phyloP scores from a whole-genome alignment of 129 eudicot genomes.

The Dittrichia graveolens region DNA sequence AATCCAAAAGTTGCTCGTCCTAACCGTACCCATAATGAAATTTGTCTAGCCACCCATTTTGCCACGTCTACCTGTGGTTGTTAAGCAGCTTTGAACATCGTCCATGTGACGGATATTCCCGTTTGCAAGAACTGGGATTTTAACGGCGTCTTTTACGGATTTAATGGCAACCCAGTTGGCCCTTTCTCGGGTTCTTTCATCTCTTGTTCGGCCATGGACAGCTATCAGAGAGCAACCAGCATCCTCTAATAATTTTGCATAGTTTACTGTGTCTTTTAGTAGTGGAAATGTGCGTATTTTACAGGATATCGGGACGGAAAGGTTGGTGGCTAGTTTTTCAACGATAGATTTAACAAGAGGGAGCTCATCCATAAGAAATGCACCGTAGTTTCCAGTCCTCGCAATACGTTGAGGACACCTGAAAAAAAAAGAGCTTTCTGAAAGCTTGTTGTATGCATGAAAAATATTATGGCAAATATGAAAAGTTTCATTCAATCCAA shows the following conservation, averaged over 20 bases:
- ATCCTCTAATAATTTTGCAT: constrained; percentile 83
- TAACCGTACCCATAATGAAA: neutral
- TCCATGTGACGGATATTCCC: constrained; percentile 89
- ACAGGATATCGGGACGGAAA: constrained; percentile 84
- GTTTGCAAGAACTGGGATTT: constrained; percentile 90
- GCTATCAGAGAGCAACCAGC: constrained; percentile 92
- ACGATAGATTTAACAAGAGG: constrained; percentile 84
- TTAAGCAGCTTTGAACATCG: constrained; percentile 65
- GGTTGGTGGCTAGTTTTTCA: constrained; percentile 71
- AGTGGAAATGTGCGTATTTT: constrained; percentile 85
- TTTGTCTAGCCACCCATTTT: neutral
- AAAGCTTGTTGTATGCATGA: too few relatives aligned
- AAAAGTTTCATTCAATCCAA: neutral
- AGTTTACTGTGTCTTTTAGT: constrained; percentile 68
- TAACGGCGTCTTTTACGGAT: constrained; percentile 68
- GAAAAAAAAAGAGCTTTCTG: constrained; percentile 14
- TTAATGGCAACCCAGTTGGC: constrained; percentile 83
- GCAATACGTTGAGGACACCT: constrained; percentile 97
- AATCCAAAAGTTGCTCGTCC: neutral
- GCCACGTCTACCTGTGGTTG: constrained; percentile 47
- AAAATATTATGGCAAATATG: too few relatives aligned
- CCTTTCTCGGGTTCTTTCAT: constrained; percentile 73
- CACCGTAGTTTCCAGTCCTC: constrained; percentile 83
- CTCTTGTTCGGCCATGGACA: constrained; percentile 95
- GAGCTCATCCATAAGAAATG: constrained; percentile 94